Base-by-base conservation (phyloP, 805 yeast genomes). In the Cyberlindnera saturnus region DNA sequence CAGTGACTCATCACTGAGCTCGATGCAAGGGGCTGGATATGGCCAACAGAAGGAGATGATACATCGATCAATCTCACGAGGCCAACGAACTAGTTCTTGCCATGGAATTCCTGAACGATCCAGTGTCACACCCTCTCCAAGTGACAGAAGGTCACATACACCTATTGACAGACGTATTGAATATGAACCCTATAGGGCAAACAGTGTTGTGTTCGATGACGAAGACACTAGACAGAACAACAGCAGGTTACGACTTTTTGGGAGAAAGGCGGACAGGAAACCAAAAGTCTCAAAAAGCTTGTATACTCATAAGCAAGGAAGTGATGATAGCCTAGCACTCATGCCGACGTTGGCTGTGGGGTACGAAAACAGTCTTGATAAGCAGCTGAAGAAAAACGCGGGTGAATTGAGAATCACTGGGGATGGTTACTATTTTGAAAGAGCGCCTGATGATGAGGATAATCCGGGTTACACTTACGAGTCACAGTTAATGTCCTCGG, bases 311-410 rank as follows among this genome's bases (percentile, higher is more conserved):
- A 26, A 36, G 5, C 45, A 45, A 23, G 46, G 38, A 3, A 46
- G 55, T 38, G 60, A 47, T 26, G 61, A 57, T 39, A 36, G 40
- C 6, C 28, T 57, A 32, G 55, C 45, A 19, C 30, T 57, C 29
- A 55, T 54, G 59, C 61, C 61, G 2, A 57, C 61, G 1, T 30
- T 57, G 14, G 61, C 61, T 1, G 51, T 52, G 47, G 61, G 61
- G 6, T 56, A 44, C 39, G 59, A 57, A 39, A 57, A 57, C 37
- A 49, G 55, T 10, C 23, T 54, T 19, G 49, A 48, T 14, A 50
- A 47, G 28, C 35, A 42, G 30, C 33, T 50, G 16, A 45, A 41
- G 44, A 45, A 43, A 9, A 44, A 42, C 17, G 42, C 46, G 4
- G 50, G 57, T 16, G 61, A 54, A 34, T 30, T 57, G 31, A 47